Evolutionary conservation across 805 yeast genomes (phyloP), one percentile per base, ranked within the genome.

Genomic region (Maudiozyma pseudohumilis): DNA sequence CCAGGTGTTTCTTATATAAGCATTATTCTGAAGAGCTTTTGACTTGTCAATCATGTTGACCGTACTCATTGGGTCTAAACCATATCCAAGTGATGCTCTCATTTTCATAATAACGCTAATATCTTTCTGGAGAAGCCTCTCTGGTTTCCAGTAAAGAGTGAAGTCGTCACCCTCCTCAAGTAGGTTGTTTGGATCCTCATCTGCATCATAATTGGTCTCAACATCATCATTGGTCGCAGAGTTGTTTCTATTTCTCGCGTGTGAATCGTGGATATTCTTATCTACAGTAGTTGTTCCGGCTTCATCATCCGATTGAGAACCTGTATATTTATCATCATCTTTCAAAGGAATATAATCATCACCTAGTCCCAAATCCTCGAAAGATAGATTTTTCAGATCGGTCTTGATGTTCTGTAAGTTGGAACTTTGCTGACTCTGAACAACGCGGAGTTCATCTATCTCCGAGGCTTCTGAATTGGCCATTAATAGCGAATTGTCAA

Each of bases 1-100:
- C 97, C 97, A 89, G 0, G 94, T 80, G 48, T 84, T 80, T 43
- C 80, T 65, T 35, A 80, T 62, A 44, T 74, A 81, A n/a, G 64
- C 61, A 36, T 65, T 66, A 39, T 60, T 70, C 32, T 77, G 74
- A 18, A 75, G 55, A 2, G 68, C 61, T 38, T 66, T 69, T 24
- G 75, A 54, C 21, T 63, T 64, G 43, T 74, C 84, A 27, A 77
- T 61, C 19, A 83, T 65, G 13, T 69, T 66, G 30, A 80, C 70
- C 41, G 88, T 88, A 20, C 60, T 63, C 33, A 70, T 71, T 27
- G 85, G 75, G 49, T 80, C 81, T 10, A 76, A 61, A 0, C 85
- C 81, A 52, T 88, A 88, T 0, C 89, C 89, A 29, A 70, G 48
- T 29, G 64, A 55, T 0, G 96, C 95, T 38, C 96, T 65, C 40